These are phyloP conservation scores for Dioscorea zingiberensis DNA, from an alignment of 106 monocot species.

Conservation along the genomic window DNA sequence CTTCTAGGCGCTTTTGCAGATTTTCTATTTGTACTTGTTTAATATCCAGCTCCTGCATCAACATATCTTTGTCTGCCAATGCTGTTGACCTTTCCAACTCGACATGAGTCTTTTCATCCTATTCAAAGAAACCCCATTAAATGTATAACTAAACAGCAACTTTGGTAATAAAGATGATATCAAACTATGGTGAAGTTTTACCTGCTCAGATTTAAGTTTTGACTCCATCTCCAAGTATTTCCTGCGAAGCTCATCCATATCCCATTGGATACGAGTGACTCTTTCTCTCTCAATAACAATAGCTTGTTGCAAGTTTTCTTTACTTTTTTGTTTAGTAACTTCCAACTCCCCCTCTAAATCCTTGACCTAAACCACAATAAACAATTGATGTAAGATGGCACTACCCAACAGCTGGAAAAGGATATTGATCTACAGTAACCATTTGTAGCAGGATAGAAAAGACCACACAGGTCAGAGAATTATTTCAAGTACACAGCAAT, in stretches of 20 bases:
- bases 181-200: conserved; percentile 7
- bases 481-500: too few relatives aligned
- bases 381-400: background rate
- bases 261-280: conserved; percentile 94
- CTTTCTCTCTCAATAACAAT: conserved; percentile 85
- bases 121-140: conserved; percentile 4
- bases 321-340: conserved; percentile 66
- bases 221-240: conserved; percentile 68
- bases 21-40: conserved; percentile 46
- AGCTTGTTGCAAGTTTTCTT: conserved; percentile 84
- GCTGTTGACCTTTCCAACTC: conserved; percentile 46
- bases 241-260: conserved; percentile 80
- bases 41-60: conserved; percentile 48
- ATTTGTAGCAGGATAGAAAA: too few relatives aligned
- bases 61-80: conserved; percentile 45
- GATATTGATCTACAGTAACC: too few relatives aligned
- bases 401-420: too few relatives aligned
- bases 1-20: conserved; percentile 49
- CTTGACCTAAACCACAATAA: conserved; percentile 53
- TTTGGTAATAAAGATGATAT: background rate
- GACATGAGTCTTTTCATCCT: conserved; percentile 57
- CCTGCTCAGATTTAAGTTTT: conserved; percentile 61
- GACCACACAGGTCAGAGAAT: too few relatives aligned
- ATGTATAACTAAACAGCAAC: background rate
- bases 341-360: conserved; percentile 92